These are phyloP conservation scores for Phytophthora quininea DNA, from an alignment of 352 stramenopile genomes.

Conservation along the genomic window DNA sequence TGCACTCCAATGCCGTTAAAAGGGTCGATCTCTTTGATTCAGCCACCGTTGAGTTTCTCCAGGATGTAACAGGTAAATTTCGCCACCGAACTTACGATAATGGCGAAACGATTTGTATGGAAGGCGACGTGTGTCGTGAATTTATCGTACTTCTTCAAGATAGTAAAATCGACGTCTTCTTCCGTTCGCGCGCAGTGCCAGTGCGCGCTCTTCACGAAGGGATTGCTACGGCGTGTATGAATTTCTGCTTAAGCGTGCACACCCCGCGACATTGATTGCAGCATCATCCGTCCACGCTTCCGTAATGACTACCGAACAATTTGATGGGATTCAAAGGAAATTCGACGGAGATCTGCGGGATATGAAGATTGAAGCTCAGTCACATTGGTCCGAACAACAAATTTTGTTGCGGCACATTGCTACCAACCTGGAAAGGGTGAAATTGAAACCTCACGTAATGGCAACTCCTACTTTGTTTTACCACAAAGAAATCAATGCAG, in stretches of 20 bases:
- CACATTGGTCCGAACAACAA: slow-evolving; percentile 44
- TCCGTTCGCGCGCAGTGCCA: slow-evolving; percentile 7
- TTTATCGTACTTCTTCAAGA: slow-evolving; percentile 59
- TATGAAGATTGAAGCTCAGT: slow-evolving; percentile 41
- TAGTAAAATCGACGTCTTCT: slow-evolving; percentile 52
- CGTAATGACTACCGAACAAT: slow-evolving; percentile 65
- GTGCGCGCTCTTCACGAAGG: slow-evolving; percentile 29
- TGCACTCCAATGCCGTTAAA: slow-evolving; percentile 57
- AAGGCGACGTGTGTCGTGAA: slow-evolving; percentile 66
- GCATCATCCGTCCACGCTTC: slow-evolving; percentile 53
- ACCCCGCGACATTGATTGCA: slow-evolving; percentile 45
- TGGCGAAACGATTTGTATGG: slow-evolving; percentile 59
- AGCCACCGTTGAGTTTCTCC: slow-evolving; percentile 53
- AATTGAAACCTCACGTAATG: slow-evolving; percentile 54
- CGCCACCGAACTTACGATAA: slow-evolving; percentile 67
- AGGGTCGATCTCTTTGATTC: slow-evolving; percentile 55
- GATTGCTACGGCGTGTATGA: slow-evolving; percentile 68
- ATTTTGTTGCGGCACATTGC: slow-evolving; percentile 33
- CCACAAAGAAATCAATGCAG: slow-evolving; percentile 33
- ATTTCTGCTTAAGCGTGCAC: slow-evolving; percentile 49
- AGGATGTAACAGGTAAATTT: slow-evolving; percentile 75
- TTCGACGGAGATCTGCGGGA: slow-evolving; percentile 55
- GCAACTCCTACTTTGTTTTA: slow-evolving; percentile 51
- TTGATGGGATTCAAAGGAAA: slow-evolving; percentile 56
- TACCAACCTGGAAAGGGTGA: slow-evolving; percentile 44